Conservation (phyloP, 805 yeast genomes). For the Candida ficus region DNA sequence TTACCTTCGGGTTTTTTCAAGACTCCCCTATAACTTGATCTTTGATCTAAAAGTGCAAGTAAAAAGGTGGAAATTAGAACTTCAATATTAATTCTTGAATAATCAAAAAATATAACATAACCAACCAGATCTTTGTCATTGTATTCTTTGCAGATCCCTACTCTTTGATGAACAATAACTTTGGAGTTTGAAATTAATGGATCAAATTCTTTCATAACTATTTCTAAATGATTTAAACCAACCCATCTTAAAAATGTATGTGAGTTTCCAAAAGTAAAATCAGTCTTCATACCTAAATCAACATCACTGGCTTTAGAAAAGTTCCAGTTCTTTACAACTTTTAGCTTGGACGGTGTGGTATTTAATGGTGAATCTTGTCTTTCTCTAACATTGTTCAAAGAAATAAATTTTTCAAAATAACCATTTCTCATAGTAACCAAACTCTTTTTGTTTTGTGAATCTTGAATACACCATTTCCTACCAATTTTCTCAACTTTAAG, state of each 20-base stretch:
- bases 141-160: slow-evolving; percentile 13
- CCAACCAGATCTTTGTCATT: slow-evolving; percentile 9
- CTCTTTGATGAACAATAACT: slow-evolving; percentile 17
- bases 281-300: slow-evolving; percentile 3
- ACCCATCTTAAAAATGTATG: slow-evolving; percentile 18
- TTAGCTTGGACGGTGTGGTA: slow-evolving; percentile 18
- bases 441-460: slow-evolving; percentile 4
- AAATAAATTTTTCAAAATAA: slow-evolving; percentile 15
- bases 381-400: slow-evolving; percentile 7
- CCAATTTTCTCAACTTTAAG: slow-evolving; percentile 13
- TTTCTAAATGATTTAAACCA: slow-evolving; percentile 19
- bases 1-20: slow-evolving; percentile 9
- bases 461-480: slow-evolving; percentile 16
- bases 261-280: slow-evolving; percentile 17
- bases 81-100: slow-evolving; percentile 21
- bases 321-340: slow-evolving; percentile 8
- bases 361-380: slow-evolving; percentile 13
- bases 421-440: slow-evolving; percentile 18
- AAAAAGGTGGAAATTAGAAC: slow-evolving; percentile 20
- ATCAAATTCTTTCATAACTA: slow-evolving; percentile 9
- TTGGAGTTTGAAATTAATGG: slow-evolving; percentile 2
- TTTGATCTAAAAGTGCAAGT: slow-evolving; percentile 11
- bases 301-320: background rate
- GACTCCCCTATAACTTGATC: slow-evolving; percentile 6
- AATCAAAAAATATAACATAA: slow-evolving; percentile 15